These are phyloP conservation scores for Penicillium thymicola DNA, from an alignment of 2,329 filamentous ascomycete species.

Conservation along the genomic window DNA sequence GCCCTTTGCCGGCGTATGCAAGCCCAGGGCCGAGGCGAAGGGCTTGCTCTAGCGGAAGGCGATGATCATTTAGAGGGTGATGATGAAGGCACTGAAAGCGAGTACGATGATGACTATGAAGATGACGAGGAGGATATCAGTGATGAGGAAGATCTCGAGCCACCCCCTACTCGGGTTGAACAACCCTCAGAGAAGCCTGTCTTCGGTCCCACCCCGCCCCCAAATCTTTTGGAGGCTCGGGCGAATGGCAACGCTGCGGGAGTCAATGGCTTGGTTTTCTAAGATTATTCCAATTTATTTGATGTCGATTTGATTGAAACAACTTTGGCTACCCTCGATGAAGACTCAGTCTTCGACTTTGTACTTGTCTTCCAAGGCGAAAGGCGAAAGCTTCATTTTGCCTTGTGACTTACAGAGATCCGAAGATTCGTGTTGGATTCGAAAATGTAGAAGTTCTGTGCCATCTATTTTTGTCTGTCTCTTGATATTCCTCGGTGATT, in stretches of 20 bases:
- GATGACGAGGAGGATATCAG: conserved; percentile 61
- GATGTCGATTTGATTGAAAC: conserved; percentile 5
- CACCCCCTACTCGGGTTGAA: conserved; percentile 25
- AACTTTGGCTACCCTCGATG: conserved; percentile 12
- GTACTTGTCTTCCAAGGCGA: background rate
- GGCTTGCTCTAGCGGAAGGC: conserved; percentile 57
- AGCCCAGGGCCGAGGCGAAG: conserved; percentile 79
- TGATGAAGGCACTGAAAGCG: conserved; percentile 37
- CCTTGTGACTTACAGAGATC: background rate
- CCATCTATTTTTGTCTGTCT: background rate
- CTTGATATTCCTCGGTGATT: background rate
- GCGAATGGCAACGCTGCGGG: conserved; percentile 44
- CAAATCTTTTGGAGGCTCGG: conserved; percentile 47
- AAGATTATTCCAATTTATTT: background rate
- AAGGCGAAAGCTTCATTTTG: background rate
- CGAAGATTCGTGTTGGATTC: background rate
- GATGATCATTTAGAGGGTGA: conserved; percentile 51
- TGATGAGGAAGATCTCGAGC: conserved; percentile 51
- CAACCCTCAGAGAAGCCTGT: conserved; percentile 41
- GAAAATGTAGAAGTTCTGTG: background rate
- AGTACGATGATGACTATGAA: conserved; percentile 60
- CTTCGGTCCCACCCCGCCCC: conserved; percentile 51
- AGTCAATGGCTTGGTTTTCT: conserved; percentile 39
- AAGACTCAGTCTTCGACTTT: background rate
- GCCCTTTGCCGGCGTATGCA: conserved; percentile 96